Evolutionary conservation across 106 monocot species (phyloP).

Genomic region (Gastrodia elata): DNA sequence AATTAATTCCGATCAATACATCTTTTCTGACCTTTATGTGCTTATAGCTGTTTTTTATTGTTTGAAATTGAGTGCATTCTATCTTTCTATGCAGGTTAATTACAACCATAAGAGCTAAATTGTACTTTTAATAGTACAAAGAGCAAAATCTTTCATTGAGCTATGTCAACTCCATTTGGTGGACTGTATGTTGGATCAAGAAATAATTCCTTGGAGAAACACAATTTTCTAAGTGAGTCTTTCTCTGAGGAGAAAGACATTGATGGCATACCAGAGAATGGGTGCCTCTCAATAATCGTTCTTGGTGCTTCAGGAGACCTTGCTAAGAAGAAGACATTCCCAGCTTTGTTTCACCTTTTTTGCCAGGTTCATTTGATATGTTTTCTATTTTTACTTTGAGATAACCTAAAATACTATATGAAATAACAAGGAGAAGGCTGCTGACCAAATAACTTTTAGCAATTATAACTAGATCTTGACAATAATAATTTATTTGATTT

Average conservation of each 20-base stretch:
- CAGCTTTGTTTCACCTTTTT: slow-evolving; percentile 78
- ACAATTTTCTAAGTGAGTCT: slow-evolving; percentile 5
- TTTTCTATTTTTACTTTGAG: neutral
- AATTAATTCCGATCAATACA: neutral
- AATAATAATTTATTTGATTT: no score
- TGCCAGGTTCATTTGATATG: slow-evolving; percentile 44
- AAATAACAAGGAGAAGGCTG: neutral
- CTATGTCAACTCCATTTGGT: slow-evolving; percentile 5
- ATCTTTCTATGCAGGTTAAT: neutral
- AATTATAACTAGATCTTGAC: no score
- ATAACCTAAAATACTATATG: neutral
- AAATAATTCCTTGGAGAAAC: slow-evolving; percentile 10
- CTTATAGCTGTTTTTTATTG: neutral
- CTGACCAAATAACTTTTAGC: neutral
- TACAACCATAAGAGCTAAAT: neutral
- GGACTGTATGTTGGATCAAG: neutral
- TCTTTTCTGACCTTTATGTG: neutral
- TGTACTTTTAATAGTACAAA: neutral
- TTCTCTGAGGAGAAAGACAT: slow-evolving; percentile 24
- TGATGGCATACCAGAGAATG: slow-evolving; percentile 24
- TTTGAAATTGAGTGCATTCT: neutral
- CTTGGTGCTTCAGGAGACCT: slow-evolving; percentile 98
- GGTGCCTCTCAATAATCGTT: slow-evolving; percentile 56
- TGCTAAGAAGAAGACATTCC: slow-evolving; percentile 97
- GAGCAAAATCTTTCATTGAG: neutral